Evolutionary conservation across 352 stramenopile genomes (phyloP), one percentile per base, ranked within the genome.

Genomic region (Aphanomyces astaci): DNA sequence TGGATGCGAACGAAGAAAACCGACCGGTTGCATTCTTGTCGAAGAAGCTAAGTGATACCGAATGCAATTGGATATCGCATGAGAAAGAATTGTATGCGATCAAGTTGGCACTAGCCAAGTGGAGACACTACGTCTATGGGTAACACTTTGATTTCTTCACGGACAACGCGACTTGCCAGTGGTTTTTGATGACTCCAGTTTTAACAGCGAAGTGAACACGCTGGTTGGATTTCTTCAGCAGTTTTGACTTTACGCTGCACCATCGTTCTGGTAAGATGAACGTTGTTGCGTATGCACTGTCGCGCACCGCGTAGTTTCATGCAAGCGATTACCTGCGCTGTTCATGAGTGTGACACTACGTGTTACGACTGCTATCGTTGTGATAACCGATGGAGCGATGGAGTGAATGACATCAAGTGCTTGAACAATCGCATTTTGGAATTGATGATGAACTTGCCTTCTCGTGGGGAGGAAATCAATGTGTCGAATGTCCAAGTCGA

Each of bases 21-120:
- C 71, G 72, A 31, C 66, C 72, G 0, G 64, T 80, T 5, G 72
- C 72, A 0, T 81, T 76, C 46, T 70, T 63, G 28, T 70, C 45
- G 53, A 65, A 76, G 68, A 73, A 71, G 28, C 53, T 74, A 9
- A 53, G 68, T 1, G 28, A 17, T 33, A 43, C 59, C 36, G 64
- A 67, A 24, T 2, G 17, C 48, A 66, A 56, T 66, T 73, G 71
- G 65, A 48, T 43, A 40, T 30, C 71, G 2, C 49, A 73, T 51
- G 65, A 65, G 40, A 55, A 75, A 49, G 57, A 75, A 36, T 40
- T 73, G 32, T 71, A 65, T 28, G 66, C 71, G 2, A 75, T 73
- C 49, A 75, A 59, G 54, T 24, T 51, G 33, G 64, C 62, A 13
- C 36, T 75, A 3, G 52, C 66, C 24, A 75, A 75, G 52, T 72